Evolutionary conservation across 2,329 filamentous ascomycete genomes (phyloP), one percentile per base, ranked within the genome.

Genomic region (Fusarium transvaalense): DNA sequence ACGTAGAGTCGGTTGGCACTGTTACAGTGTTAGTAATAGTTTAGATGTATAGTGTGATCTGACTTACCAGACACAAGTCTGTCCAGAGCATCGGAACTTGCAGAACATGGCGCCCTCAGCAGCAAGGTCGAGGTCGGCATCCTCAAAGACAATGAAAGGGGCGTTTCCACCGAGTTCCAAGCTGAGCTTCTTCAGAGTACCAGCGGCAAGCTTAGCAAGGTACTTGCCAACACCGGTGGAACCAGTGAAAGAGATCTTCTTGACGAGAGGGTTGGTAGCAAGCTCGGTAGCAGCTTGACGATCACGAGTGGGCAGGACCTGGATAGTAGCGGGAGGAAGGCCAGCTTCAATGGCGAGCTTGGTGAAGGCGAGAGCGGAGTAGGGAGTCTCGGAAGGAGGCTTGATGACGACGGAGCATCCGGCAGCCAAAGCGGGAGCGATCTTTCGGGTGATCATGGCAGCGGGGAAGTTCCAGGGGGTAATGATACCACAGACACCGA

Each of bases 361-460:
- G 4, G 89, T 90, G 19, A 94, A 81, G 3, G 90, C 89, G 29
- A 92, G 88, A 5, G 89, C 87, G 37, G 91, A 92, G 75, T 92
- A 87, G 0, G 92, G 92, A 4, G 92, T 94, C 78, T 92, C 90
- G 4, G 90, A 90, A 10, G 87, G 89, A 4, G 91, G 89, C 80
- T 92, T 92, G 29, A 87, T 84, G 25, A 94, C 84, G 86, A 94
- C 92, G 3, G 90, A 92, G 78, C 91, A 93, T 38, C 91, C 91
- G 27, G 91, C 91, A n/a, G 91, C 91, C 37, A 93, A 81, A 4
- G 87, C 88, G 6, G 88, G 80, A 3, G 78, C 82, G 21, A 81
- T 78, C 71, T 84, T 84, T 43, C 82, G 66, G 19, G 73, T 73
- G 64, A 76, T 76, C 68, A 76, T 76, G 60, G 74, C 69, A 35